Evolutionary conservation across 2,329 filamentous ascomycete species (phyloP).

Genomic region (Cryoendolithus antarcticus): DNA sequence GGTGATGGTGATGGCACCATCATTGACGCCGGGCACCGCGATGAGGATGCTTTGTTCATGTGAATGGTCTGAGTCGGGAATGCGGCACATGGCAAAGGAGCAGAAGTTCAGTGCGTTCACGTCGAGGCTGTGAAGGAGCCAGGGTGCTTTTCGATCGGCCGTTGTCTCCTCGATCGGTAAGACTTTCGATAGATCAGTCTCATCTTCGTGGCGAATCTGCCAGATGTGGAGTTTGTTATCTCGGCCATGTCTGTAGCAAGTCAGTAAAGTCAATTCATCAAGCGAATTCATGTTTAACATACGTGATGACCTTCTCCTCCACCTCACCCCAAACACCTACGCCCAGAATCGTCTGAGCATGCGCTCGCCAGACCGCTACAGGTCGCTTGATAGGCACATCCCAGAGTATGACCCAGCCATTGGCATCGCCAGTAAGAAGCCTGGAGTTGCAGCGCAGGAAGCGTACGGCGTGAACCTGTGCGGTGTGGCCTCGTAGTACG

Average conservation of each 20-base stretch:
- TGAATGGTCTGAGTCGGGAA: constrained; percentile 1
- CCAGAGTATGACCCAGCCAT: constrained; percentile 84
- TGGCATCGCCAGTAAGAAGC: constrained; percentile 75
- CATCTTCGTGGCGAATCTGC: constrained; percentile 52
- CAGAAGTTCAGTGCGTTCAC: constrained; percentile 97
- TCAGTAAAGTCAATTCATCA: constrained; percentile 2
- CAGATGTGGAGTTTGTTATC: constrained; percentile 81
- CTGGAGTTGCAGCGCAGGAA: constrained; percentile 64
- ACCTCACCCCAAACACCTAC: constrained; percentile 59
- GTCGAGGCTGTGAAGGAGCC: constrained; percentile 70
- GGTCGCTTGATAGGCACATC: constrained; percentile 70
- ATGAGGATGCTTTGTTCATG: constrained; percentile 40
- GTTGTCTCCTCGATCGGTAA: constrained; percentile 55
- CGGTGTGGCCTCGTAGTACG: constrained; percentile 74
- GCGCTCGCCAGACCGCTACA: constrained; percentile 74
- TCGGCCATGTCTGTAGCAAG: constrained; percentile 59
- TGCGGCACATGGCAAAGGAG: constrained; percentile 53
- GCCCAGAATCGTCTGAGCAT: constrained; percentile 64
- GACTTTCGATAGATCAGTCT: constrained; percentile 50
- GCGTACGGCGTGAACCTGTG: constrained; percentile 63
- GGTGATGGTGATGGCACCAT: constrained; percentile 63
- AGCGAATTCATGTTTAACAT: constrained; percentile 27
- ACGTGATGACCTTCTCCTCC: constrained; percentile 70
- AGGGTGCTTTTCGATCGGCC: constrained; percentile 51
- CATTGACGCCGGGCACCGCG: constrained; percentile 54